These are phyloP conservation scores for Gossypium herbaceum DNA, from an alignment of 345 rosid species.

Conservation along the genomic window DNA sequence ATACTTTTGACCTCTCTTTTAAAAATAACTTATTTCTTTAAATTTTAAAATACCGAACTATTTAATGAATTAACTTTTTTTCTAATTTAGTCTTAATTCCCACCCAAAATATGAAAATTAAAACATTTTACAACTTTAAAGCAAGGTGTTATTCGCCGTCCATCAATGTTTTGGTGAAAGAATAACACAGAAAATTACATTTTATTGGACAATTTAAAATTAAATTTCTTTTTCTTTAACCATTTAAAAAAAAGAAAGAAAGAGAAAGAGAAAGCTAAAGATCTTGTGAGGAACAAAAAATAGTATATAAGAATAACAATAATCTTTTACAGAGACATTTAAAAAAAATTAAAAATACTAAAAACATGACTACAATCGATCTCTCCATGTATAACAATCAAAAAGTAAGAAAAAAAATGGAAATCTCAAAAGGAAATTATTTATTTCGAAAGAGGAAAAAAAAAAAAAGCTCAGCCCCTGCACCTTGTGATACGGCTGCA, in stretches of 20 bases:
- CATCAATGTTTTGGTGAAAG: too few species aligned
- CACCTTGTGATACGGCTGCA: slow-evolving; percentile 88
- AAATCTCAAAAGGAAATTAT: background rate
- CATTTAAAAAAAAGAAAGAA: background rate
- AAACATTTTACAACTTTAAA: too few species aligned
- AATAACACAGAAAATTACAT: too few species aligned
- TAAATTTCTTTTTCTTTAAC: background rate
- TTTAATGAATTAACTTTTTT: too few species aligned
- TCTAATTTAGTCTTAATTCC: too few species aligned
- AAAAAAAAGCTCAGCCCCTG: slow-evolving; percentile 42
- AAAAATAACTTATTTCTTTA: fast-evolving
- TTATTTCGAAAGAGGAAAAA: background rate
- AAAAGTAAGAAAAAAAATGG: slow-evolving; percentile 2
- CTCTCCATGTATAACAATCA: slow-evolving; percentile 19
- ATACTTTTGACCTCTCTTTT: fast-evolving
- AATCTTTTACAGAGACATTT: slow-evolving; percentile 21
- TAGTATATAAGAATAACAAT: background rate
- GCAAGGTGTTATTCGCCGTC: too few species aligned
- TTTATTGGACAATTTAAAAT: too few species aligned
- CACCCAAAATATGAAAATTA: too few species aligned
- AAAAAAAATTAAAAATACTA: slow-evolving; percentile 7
- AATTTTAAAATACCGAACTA: too few species aligned
- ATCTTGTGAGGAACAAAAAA: background rate
- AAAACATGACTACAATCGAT: background rate
- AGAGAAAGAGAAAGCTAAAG: background rate